Conservation (phyloP, 73 alveolate genomes). For the Paramecium primaurelia region DNA sequence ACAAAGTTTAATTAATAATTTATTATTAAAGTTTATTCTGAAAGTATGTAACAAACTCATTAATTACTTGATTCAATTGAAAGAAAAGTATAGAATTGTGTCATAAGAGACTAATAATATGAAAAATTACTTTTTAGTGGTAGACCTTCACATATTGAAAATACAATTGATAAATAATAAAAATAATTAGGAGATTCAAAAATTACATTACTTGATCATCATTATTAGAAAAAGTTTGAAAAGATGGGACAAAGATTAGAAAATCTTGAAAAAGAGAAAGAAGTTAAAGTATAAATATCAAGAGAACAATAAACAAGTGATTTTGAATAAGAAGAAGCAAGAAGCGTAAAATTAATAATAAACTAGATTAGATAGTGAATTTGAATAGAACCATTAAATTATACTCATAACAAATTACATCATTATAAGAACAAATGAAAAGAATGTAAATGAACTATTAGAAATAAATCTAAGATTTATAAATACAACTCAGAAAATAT, state of each 20-base stretch:
- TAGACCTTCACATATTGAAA: slow-evolving; percentile 1
- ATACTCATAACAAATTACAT: neutral
- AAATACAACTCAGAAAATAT: neutral
- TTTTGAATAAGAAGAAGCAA: neutral
- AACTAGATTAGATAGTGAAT: neutral
- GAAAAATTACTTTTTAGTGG: slow-evolving; percentile 24
- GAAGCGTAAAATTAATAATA: neutral
- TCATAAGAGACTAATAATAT: neutral
- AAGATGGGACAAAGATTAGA: neutral
- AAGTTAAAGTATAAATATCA: neutral
- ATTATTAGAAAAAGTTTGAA: slow-evolving; percentile 24
- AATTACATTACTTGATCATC: neutral
- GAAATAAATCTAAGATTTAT: neutral
- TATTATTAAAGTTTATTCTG: neutral
- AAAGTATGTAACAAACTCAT: slow-evolving; percentile 17
- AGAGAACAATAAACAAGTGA: neutral
- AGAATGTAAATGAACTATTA: slow-evolving; percentile 11
- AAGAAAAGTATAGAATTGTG: slow-evolving; percentile 21
- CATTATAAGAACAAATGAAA: neutral
- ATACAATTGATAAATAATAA: neutral
- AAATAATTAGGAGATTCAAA: slow-evolving; percentile 8
- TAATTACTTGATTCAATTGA: slow-evolving; percentile 34
- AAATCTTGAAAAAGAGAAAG: neutral
- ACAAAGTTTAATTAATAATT: neutral
- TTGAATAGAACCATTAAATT: neutral